Base-by-base conservation (phyloP, 1,139 yeast genomes). In the Kluyveromyces marxianus region DNA sequence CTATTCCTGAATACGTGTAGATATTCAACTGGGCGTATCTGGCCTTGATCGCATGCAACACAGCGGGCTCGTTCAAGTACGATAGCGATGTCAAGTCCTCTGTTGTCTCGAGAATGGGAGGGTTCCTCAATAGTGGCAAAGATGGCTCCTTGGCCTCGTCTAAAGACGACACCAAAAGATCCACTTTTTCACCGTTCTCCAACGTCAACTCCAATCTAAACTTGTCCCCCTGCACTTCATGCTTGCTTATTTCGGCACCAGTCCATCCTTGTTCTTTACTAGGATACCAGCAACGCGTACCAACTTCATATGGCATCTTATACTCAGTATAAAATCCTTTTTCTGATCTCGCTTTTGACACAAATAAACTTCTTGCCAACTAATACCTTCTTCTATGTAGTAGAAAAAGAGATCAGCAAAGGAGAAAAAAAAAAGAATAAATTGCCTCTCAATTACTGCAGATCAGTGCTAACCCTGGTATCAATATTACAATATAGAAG, bases 1-100 rank as follows among this genome's bases (percentile, higher is more conserved):
- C 98, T 52, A 94, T 92, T 65, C 98, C 98, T 1, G 96, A 87
- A 65, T 92, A 92, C 3, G 98, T 94, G 66, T 92, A 92, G 53
- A 92, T 92, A 62, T 83, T 87, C 58, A 89, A 76, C 61, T 88
- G 95, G 30, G 89, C 75, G 63, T 92, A 92, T 59, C 98, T 80
- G 57, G 87, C 79, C 59, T 81, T 84, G 65, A 92, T 90, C 14
- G 98, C 97, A 60, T 90, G 96, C 55, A 94, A 75, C 41, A 94
- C 97, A 3, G 95, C 92, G 0, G 99, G 98, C 65, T 94, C 98
- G 65, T 94, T 92, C 59, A 92, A 72, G 62, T 92, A 90, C 1
- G 97, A 88, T 52, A 92, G 74, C 48, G 90, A 82, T 1, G 97
- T 92, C 62, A 92, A 76, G 69, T 92, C 98, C 62, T 92, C 97